These are phyloP conservation scores for Aureobasidium sp. DNA, from an alignment of 2,329 filamentous ascomycete genomes.

Conservation along the genomic window DNA sequence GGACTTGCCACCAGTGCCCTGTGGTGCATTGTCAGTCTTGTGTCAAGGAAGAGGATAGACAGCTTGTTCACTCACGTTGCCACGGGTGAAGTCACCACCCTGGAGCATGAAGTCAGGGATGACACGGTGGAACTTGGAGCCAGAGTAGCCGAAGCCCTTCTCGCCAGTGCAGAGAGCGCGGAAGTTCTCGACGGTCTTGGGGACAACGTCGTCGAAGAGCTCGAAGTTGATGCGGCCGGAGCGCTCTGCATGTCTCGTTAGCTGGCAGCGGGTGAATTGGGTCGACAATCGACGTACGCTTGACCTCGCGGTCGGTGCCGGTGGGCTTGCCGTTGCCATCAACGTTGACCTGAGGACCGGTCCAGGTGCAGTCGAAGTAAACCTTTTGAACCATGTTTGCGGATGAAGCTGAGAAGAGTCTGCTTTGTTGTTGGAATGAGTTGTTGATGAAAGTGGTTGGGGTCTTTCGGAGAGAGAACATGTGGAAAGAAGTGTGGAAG, in stretches of 20 bases:
- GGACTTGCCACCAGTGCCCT: conserved; percentile 85
- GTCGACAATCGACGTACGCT: conserved; percentile 44
- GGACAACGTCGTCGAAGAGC: conserved; percentile 77
- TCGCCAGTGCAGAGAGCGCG: conserved; percentile 89
- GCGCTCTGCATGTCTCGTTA: conserved; percentile 48
- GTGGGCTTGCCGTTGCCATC: conserved; percentile 44
- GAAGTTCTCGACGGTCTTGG: conserved; percentile 96
- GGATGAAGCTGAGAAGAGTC: conserved; percentile 55
- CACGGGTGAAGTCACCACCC: conserved; percentile 92
- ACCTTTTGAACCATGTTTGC: conserved; percentile 67
- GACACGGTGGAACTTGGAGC: conserved; percentile 87
- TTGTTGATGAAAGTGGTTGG: conserved; percentile 19
- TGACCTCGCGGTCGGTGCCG: conserved; percentile 35
- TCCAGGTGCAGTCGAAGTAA: conserved; percentile 54
- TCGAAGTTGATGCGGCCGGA: conserved; percentile 76
- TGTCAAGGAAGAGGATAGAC: neutral
- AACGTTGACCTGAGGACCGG: conserved; percentile 60
- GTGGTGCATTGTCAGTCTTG: neutral
- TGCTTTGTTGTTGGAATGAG: conserved; percentile 16
- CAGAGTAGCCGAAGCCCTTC: conserved; percentile 74
- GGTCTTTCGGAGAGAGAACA: conserved; percentile 11
- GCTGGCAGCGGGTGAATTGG: conserved; percentile 16
- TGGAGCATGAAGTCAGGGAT: conserved; percentile 99
- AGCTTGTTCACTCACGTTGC: conserved; percentile 60
- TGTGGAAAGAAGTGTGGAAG: neutral